Base-by-base conservation (phyloP, 768 basidiomycete species). In the Arthromyces matolae region DNA sequence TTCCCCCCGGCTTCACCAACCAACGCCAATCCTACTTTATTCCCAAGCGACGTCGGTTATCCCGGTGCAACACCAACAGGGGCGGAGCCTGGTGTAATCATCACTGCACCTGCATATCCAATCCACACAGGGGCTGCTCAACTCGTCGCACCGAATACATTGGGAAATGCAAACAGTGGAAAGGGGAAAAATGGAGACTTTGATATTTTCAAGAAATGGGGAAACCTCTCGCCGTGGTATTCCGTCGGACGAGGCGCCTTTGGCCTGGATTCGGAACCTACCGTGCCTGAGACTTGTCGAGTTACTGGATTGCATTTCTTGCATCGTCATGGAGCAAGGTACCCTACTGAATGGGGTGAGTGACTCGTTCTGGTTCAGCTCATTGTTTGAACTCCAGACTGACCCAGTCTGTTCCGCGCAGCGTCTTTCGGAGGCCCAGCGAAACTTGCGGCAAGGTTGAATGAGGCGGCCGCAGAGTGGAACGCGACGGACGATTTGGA, bases 201-300 rank as follows among this genome's bases (percentile, higher is more conserved):
- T 54, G 78, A 85, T 58, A 57, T 92, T 35, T 81, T 91, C 66
- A 78, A 73, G 61, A 77, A 80, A 34, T 93, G 90, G 90, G 90
- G 90, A 1, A 92, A 91, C 59, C 63, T 90, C 33, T 84, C 85
- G 1, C 90, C 90, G 9, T 93, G 90, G 90, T 92, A 84, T 62
- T 88, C 84, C 53, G 81, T 89, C 16, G 71, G 72, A 14, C 71
- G 69, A 34, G 76, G 72, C 10, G 69, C 77, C 1, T 93, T 90
- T 65, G 89, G 90, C 0, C 53, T 91, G 8, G 78, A 90, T 54
- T 84, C 88, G 0, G 73, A 75, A 5, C 82, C 88, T 0, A 83
- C 80, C 29, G 73, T 81, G 1, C 90, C 90, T 4, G 72, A 81
- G 20, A 80, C 73, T 4, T 93, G 90, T 60, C 68, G 72, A 9